These are phyloP conservation scores for Amphirosellinia nigrospora DNA, from an alignment of 495 filamentous ascomycete genomes.

Conservation along the genomic window DNA sequence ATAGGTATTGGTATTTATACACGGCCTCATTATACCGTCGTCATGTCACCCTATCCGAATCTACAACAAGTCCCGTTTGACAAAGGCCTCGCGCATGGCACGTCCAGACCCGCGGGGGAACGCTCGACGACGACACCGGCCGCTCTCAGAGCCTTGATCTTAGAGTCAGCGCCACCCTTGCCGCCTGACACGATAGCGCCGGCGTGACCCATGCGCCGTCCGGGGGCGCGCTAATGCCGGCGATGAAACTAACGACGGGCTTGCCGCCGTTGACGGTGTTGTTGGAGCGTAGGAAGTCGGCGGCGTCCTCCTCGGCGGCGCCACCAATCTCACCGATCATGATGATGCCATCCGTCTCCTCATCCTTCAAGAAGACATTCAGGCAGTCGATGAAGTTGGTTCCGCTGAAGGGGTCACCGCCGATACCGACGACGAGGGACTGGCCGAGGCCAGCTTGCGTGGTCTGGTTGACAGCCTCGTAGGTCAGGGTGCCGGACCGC, in stretches of 20 bases:
- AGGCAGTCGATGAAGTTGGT: slow-evolving; percentile 99
- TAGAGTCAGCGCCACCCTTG: slow-evolving; percentile 96
- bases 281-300: slow-evolving; percentile 90
- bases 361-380: slow-evolving; percentile 93
- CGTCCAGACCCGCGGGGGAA: slow-evolving; percentile 88
- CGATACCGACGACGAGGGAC: slow-evolving; percentile 97
- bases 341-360: slow-evolving; percentile 98
- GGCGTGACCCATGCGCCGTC: slow-evolving; percentile 97
- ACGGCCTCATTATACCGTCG: slow-evolving; percentile 16
- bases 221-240: slow-evolving; percentile 97
- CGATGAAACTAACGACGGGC: slow-evolving; percentile 97
- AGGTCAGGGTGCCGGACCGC: slow-evolving; percentile 96
- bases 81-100: slow-evolving; percentile 91
- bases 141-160: slow-evolving; percentile 91
- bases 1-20: slow-evolving; percentile 28
- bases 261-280: slow-evolving; percentile 84
- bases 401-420: slow-evolving; percentile 97
- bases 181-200: slow-evolving; percentile 97
- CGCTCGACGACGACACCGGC: slow-evolving; percentile 97
- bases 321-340: slow-evolving; percentile 99
- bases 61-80: slow-evolving; percentile 94
- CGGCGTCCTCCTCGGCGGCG: slow-evolving; percentile 95
- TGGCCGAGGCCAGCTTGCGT: slow-evolving; percentile 95
- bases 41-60: background rate
- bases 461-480: slow-evolving; percentile 99